Evolutionary conservation across 1,284 basidiomycete genomes (phyloP).

Genomic region (Termitomyces sp.): DNA sequence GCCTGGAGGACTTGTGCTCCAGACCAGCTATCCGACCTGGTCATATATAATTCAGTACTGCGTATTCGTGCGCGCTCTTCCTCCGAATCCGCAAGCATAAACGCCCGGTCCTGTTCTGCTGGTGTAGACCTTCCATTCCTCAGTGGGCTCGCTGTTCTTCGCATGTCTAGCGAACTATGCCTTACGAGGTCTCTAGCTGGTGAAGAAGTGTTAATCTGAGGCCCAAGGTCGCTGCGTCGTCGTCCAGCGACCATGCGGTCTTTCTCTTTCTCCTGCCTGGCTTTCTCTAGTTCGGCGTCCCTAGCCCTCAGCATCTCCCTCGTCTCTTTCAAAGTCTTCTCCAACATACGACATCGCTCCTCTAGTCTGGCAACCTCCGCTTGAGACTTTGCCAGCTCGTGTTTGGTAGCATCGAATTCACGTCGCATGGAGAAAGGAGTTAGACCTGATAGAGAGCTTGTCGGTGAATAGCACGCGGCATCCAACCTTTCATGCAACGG

Average conservation of each 20-base stretch:
- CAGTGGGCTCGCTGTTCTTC: constrained; percentile 17
- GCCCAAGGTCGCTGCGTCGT: constrained; percentile 26
- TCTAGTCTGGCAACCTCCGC: constrained; percentile 49
- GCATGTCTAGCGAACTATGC: constrained; percentile 28
- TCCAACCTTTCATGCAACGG: constrained; percentile 47
- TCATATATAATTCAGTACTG: constrained; percentile 61
- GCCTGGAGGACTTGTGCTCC: constrained; percentile 72
- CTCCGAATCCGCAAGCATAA: constrained; percentile 29
- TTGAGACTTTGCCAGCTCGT: constrained; percentile 50
- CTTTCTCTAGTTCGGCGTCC: constrained; percentile 51
- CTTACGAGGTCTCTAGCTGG: constrained; percentile 18
- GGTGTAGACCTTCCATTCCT: constrained; percentile 17
- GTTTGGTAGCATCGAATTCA: constrained; percentile 50
- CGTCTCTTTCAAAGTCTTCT: constrained; percentile 51
- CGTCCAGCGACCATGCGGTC: constrained; percentile 27
- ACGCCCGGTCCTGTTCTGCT: constrained; percentile 17
- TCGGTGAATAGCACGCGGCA: constrained; percentile 37
- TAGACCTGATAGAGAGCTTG: constrained; percentile 28
- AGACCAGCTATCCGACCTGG: constrained; percentile 68
- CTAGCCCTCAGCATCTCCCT: constrained; percentile 40
- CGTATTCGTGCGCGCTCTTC: constrained; percentile 49
- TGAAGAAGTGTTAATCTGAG: constrained; percentile 15
- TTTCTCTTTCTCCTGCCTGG: constrained; percentile 40
- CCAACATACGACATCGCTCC: constrained; percentile 55
- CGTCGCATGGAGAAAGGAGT: constrained; percentile 44